phyloP scores from a whole-genome alignment of 2,329 filamentous ascomycete genomes.

The Fusarium subtropicale region DNA sequence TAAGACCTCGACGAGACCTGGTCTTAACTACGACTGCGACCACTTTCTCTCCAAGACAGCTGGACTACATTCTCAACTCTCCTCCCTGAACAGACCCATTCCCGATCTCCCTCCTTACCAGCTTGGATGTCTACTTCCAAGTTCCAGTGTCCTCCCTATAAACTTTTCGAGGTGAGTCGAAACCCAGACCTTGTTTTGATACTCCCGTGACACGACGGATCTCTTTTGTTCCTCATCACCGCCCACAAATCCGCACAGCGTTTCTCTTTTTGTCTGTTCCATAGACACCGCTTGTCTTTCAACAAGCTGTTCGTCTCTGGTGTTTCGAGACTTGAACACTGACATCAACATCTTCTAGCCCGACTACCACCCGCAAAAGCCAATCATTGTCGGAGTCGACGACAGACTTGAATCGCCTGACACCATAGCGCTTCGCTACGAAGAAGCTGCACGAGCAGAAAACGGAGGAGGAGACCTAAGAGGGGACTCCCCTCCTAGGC shows the following conservation, averaged over 20 bases:
- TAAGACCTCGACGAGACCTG: conserved; percentile 55
- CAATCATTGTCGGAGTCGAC: conserved; percentile 67
- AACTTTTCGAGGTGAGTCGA: conserved; percentile 69
- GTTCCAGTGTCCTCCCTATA: conserved; percentile 67
- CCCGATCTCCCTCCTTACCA: conserved; percentile 53
- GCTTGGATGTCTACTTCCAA: conserved; percentile 70
- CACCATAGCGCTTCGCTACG: conserved; percentile 67
- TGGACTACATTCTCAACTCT: conserved; percentile 51
- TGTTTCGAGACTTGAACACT: conserved; percentile 45
- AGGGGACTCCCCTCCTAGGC: conserved; percentile 65
- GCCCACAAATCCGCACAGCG: conserved; percentile 29
- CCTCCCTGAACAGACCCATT: conserved; percentile 50
- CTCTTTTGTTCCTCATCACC: conserved; percentile 29
- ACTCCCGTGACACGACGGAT: conserved; percentile 41
- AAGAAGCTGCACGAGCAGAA: conserved; percentile 65
- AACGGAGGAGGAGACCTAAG: conserved; percentile 65
- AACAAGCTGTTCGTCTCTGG: conserved; percentile 27
- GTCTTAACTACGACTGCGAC: conserved; percentile 51
- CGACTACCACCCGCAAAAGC: conserved; percentile 64
- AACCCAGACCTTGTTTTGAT: conserved; percentile 51
- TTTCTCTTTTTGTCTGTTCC: conserved; percentile 28
- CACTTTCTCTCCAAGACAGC: conserved; percentile 54
- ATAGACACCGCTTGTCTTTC: conserved; percentile 25
- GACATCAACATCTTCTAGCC: conserved; percentile 55
- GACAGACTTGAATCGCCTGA: conserved; percentile 69